Conservation (phyloP, 2,329 filamentous ascomycete species). For the Hymenoscyphus occultus region DNA sequence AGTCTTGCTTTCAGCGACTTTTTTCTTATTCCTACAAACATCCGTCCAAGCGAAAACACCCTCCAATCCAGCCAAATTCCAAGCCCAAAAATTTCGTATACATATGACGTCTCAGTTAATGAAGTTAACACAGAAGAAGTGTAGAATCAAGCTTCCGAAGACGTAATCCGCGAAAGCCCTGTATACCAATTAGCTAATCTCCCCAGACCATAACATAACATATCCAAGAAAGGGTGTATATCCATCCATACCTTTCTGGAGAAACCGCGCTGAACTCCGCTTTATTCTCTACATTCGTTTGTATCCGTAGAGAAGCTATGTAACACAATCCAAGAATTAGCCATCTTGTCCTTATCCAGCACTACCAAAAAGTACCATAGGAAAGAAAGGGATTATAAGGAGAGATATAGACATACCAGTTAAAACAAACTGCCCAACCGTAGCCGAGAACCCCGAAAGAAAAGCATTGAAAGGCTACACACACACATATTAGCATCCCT, state of each 20-base stretch:
- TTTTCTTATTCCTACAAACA: conserved; percentile 29
- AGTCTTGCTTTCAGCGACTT: neutral
- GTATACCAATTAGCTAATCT: conserved; percentile 22
- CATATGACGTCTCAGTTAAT: conserved; percentile 69
- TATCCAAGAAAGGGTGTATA: neutral
- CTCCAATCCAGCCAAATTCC: conserved; percentile 4
- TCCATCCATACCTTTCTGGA: conserved; percentile 66
- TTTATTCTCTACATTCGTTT: conserved; percentile 83
- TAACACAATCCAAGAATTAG: conserved; percentile 10
- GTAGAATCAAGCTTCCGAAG: conserved; percentile 89
- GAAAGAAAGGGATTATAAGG: too few relatives aligned
- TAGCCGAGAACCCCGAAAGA: conserved; percentile 88
- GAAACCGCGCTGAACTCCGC: conserved; percentile 72
- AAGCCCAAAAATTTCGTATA: conserved; percentile 17
- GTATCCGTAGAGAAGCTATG: conserved; percentile 75
- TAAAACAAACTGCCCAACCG: conserved; percentile 95
- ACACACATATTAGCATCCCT: conserved; percentile 8
- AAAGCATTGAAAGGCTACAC: conserved; percentile 97
- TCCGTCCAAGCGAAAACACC: neutral
- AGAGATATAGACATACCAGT: conserved; percentile 58
- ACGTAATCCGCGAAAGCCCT: conserved; percentile 97
- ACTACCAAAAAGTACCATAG: neutral
- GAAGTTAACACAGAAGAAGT: conserved; percentile 99
- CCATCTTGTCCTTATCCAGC: neutral
- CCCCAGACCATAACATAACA: neutral